Conservation (phyloP, 768 basidiomycete genomes). For the Tylopilus subfusipes region DNA sequence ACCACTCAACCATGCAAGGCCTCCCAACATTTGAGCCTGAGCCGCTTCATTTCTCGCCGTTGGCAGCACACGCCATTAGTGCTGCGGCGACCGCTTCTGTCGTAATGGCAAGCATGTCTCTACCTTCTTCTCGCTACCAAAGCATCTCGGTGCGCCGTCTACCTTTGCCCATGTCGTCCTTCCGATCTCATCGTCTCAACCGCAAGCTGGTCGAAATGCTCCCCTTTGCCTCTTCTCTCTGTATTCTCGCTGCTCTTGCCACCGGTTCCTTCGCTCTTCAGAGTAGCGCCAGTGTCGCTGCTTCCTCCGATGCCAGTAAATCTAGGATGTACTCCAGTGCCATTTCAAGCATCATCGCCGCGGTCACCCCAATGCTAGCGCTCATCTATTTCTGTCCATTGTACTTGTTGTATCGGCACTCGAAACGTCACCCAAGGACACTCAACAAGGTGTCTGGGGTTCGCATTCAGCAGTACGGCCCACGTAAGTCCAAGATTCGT, state of each 20-base stretch:
- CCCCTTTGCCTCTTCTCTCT: constrained; percentile 33
- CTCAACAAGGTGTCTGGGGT: constrained; percentile 50
- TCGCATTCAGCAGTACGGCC: constrained; percentile 47
- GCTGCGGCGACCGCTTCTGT: constrained; percentile 32
- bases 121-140: constrained; percentile 25
- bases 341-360: constrained; percentile 35
- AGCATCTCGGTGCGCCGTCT: constrained; percentile 30
- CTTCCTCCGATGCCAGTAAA: constrained; percentile 21
- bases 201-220: constrained; percentile 37
- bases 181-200: constrained; percentile 8
- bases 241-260: constrained; percentile 34
- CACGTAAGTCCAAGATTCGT: constrained; percentile 37
- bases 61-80: constrained; percentile 30
- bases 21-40: constrained; percentile 31
- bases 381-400: constrained; percentile 50
- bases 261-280: constrained; percentile 32
- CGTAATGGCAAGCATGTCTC: constrained; percentile 28
- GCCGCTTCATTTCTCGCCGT: constrained; percentile 23
- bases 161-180: constrained; percentile 13
- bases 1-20: constrained; percentile 30
- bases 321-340: constrained; percentile 35
- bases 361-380: constrained; percentile 33
- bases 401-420: constrained; percentile 47
- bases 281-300: constrained; percentile 9
- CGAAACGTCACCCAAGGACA: constrained; percentile 42